phyloP scores from a whole-genome alignment of 1,284 basidiomycete species.

The Ganoderma meredithae region DNA sequence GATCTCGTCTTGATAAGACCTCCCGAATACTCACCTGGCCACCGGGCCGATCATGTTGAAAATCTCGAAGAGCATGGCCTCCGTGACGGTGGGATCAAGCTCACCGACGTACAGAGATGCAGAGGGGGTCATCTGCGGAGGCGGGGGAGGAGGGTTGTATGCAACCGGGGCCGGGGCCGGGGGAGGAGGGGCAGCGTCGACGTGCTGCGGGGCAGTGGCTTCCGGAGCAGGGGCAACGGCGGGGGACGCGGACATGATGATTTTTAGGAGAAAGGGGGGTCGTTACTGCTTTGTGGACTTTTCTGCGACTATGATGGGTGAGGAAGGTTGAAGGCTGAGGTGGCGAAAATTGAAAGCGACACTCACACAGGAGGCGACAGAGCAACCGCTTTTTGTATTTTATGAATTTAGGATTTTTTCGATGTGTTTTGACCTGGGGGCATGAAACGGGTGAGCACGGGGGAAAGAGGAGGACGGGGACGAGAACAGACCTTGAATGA shows the following conservation, averaged over 20 bases:
- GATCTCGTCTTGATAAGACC: conserved; percentile 22
- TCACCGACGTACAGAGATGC: conserved; percentile 99
- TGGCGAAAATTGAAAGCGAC: conserved; percentile 31
- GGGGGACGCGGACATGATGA: conserved; percentile 65
- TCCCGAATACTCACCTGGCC: conserved; percentile 70
- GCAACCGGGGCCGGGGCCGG: conserved; percentile 51
- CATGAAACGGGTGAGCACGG: conserved; percentile 25
- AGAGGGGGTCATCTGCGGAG: conserved; percentile 70
- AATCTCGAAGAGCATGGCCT: conserved; percentile 99
- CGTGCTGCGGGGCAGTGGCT: conserved; percentile 40
- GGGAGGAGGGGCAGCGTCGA: conserved; percentile 47
- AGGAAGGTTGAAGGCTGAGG: conserved; percentile 32
- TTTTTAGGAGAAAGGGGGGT: conserved; percentile 61
- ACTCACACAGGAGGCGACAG: conserved; percentile 74
- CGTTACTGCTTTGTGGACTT: conserved; percentile 89
- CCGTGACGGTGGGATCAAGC: conserved; percentile 96
- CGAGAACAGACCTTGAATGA: conserved; percentile 51
- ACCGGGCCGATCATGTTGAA: conserved; percentile 99
- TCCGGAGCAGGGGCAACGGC: conserved; percentile 45
- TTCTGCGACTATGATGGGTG: conserved; percentile 60
- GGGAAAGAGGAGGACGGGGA: conserved; percentile 12
- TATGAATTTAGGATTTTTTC: conserved; percentile 47
- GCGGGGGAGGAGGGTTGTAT: conserved; percentile 65
- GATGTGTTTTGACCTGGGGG: conserved; percentile 53
- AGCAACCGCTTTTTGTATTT: conserved; percentile 70